phyloP scores from a whole-genome alignment of 345 rosid genomes.

The Raphanus raphanistrum region DNA sequence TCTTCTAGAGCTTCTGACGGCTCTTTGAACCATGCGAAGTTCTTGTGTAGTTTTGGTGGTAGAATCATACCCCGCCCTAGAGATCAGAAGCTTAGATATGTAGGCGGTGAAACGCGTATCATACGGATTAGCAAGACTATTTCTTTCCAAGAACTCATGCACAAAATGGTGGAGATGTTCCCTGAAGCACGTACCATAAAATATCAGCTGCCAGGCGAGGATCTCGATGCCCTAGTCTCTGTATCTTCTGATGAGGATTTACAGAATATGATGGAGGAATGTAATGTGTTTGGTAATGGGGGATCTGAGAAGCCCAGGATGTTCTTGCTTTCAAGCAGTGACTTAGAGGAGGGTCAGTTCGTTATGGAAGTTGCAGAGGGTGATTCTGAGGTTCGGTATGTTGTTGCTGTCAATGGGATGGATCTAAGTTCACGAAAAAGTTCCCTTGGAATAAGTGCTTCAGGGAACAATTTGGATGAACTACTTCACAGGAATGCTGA shows the following conservation, averaged over 20 bases:
- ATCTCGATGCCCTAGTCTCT: constrained; percentile 42
- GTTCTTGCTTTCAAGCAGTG: constrained; percentile 41
- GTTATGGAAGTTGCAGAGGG: constrained; percentile 32
- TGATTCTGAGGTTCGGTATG: constrained; percentile 45
- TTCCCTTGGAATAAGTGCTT: constrained; percentile 24
- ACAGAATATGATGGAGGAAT: constrained; percentile 45
- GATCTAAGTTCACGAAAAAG: constrained; percentile 31
- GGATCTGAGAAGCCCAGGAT: constrained; percentile 43
- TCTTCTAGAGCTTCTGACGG: constrained; percentile 40
- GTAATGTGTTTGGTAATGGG: constrained; percentile 35
- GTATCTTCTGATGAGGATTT: constrained; percentile 45
- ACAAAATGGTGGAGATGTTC: constrained; percentile 36
- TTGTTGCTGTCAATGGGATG: constrained; percentile 46
- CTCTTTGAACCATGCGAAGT: constrained; percentile 35
- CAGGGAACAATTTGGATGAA: constrained; percentile 36
- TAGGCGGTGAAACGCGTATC: constrained; percentile 43
- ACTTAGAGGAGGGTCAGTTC: constrained; percentile 39
- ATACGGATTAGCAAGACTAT: constrained; percentile 36
- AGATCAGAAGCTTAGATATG: constrained; percentile 43
- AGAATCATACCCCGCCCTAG: constrained; percentile 41
- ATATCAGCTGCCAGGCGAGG: constrained; percentile 44
- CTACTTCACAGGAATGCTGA: constrained; percentile 24
- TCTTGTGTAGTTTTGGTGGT: constrained; percentile 44
- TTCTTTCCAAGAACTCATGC: constrained; percentile 39
- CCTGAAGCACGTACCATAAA: constrained; percentile 37